These are phyloP conservation scores for Yamadazyma songkhlaensis DNA, from an alignment of 1,139 yeast genomes.

Conservation along the genomic window DNA sequence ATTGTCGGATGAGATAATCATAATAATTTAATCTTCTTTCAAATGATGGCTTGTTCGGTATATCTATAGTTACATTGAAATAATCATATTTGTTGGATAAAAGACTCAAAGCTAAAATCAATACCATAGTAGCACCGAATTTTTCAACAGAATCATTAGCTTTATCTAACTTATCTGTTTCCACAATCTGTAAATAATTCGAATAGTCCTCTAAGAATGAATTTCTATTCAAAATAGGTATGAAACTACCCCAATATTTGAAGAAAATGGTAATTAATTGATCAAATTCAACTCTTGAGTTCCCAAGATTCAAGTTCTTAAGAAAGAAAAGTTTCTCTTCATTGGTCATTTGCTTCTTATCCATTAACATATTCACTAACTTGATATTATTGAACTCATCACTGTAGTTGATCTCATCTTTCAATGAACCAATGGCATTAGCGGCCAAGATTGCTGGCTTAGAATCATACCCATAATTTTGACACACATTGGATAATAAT, in stretches of 20 bases:
- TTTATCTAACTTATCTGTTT: constrained; percentile 15
- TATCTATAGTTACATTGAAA: constrained; percentile 17
- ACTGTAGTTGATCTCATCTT: constrained; percentile 36
- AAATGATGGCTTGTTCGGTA: constrained; percentile 17
- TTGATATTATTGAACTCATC: constrained; percentile 8
- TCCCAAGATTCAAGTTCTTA: constrained; percentile 46
- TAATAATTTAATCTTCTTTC: constrained; percentile 30
- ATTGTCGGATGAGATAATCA: constrained; percentile 51
- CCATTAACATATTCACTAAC: constrained; percentile 26
- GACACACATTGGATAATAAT: constrained; percentile 62
- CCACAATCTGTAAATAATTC: constrained; percentile 43
- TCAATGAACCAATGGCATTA: constrained; percentile 64
- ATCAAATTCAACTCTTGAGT: constrained; percentile 52
- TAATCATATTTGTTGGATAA: constrained; percentile 33
- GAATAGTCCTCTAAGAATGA: constrained; percentile 60
- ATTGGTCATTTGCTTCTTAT: constrained; percentile 26
- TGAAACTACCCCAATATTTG: constrained; percentile 72
- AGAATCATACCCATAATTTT: constrained; percentile 66
- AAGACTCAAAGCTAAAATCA: constrained; percentile 58
- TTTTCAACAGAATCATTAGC: constrained; percentile 41
- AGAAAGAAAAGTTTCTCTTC: constrained; percentile 45
- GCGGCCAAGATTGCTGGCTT: constrained; percentile 68
- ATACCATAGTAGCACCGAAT: constrained; percentile 59
- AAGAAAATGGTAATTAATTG: constrained; percentile 60
- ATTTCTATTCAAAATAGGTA: constrained; percentile 68